A percentile compares a stretch with the other conserved stretches of the same genome.
Conservation (phyloP, 768 basidiomycete species). For the Kondoa malvinella region DNA sequence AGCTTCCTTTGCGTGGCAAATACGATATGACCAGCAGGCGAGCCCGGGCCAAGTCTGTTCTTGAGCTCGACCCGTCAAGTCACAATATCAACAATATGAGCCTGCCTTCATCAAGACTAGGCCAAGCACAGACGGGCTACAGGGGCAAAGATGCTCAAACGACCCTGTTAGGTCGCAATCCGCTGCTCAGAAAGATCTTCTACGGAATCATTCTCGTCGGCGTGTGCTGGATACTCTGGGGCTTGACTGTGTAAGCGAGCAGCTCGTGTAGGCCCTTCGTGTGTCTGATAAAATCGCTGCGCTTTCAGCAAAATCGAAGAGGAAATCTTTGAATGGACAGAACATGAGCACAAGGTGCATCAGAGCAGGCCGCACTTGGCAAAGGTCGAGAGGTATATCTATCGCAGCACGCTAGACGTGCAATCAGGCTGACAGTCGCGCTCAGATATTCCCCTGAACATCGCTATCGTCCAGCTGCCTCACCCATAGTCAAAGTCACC, state of each 20-base stretch:
- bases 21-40: no score
- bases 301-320: constrained; percentile 16
- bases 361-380: constrained; percentile 15
- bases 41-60: no score
- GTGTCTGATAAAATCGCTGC: background rate
- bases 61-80: no score
- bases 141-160: background rate
- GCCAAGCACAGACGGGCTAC: background rate
- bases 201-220: background rate
- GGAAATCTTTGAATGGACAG: constrained; percentile 20
- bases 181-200: background rate
- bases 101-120: background rate
- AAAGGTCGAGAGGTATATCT: background rate
- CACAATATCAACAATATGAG: background rate
- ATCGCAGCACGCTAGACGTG: background rate
- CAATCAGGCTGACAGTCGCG: background rate
- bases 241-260: background rate
- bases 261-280: background rate
- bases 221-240: background rate
- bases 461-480: constrained; percentile 3
- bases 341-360: constrained; percentile 23
- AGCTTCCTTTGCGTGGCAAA: no score
- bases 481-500: background rate
- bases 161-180: background rate
- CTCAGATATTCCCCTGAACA: constrained; percentile 8